Evolutionary conservation across 768 basidiomycete species (phyloP), one percentile per base, ranked within the genome.

Genomic region (Russula emetica): DNA sequence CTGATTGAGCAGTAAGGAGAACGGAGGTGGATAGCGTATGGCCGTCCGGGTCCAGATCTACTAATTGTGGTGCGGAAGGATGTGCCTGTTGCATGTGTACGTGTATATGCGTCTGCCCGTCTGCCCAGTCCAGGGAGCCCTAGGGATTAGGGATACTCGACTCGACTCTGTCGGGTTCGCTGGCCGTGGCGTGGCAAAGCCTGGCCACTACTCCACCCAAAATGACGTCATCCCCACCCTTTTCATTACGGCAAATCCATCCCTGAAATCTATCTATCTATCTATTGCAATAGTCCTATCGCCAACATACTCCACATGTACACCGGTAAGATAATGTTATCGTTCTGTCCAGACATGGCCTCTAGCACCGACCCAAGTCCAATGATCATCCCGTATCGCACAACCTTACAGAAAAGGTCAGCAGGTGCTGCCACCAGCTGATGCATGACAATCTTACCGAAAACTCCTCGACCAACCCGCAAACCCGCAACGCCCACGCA

Each of bases 321-420:
- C 75, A 98, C 76, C n/a, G 97, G 96, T 66, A 99, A 78, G 47
- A 92, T 93, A 68, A 99, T 79, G 76, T 99, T 99, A 76, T 99
- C 97, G 75, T 98, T 98, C 76, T 99, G 97, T 72, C 88, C 88
- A 22, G 92, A 93, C 61, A 94, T 75, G 18, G 94, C 97, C 76
- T 99, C 97, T 67, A 98, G 80, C 49, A 92, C 73, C 3, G 86
- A 85, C 5, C 90, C 80, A 47, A 90, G 71, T n/a, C 76, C 74
- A 32, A 86, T 80, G 34, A 88, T 85, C 51, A 80, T 69, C 16
- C 80, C 74, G 73, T 95, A 98, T 28, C 86, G 80, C 51, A 76
- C 67, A 52, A 82, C 82, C 94, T 95, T 20, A 8, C 14, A 30
- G 38, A 52, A 30, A 7, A 5, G 22, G 55, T 52, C 22, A 47